phyloP scores from a whole-genome alignment of 2,329 filamentous ascomycete genomes.

The Penicillium polonicum region DNA sequence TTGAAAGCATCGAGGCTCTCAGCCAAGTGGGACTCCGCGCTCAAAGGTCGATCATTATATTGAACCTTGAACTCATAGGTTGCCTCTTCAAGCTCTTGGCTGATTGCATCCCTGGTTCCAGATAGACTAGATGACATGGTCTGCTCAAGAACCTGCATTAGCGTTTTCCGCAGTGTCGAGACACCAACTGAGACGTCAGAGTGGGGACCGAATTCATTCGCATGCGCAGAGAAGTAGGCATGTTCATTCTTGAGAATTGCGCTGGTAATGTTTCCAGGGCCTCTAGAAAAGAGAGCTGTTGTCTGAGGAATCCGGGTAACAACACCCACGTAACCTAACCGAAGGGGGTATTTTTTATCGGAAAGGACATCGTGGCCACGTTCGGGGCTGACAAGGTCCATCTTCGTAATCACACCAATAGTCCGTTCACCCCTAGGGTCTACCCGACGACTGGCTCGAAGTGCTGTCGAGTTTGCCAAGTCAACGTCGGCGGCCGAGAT shows the following conservation, averaged over 20 bases:
- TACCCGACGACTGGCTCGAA: conserved; percentile 84
- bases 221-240: conserved; percentile 80
- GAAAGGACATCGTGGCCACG: conserved; percentile 76
- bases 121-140: conserved; percentile 94
- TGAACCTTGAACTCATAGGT: conserved; percentile 99
- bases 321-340: conserved; percentile 95
- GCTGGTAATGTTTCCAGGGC: conserved; percentile 72
- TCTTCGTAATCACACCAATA: conserved; percentile 98
- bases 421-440: conserved; percentile 93
- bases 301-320: conserved; percentile 74
- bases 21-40: conserved; percentile 92
- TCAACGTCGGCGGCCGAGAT: conserved; percentile 98
- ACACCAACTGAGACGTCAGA: conserved; percentile 78
- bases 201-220: conserved; percentile 72
- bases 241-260: conserved; percentile 87
- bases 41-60: conserved; percentile 93
- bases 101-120: conserved; percentile 85
- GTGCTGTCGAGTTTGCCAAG: conserved; percentile 89
- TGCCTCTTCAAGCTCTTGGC: conserved; percentile 91
- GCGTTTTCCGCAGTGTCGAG: conserved; percentile 81
- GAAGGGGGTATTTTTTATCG: conserved; percentile 88
- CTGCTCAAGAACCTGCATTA: conserved; percentile 95
- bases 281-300: conserved; percentile 75
- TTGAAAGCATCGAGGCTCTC: conserved; percentile 96
- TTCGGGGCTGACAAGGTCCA: conserved; percentile 88